Base-by-base conservation (phyloP, 345 rosid genomes). In the Abelmoschus esculentus region DNA sequence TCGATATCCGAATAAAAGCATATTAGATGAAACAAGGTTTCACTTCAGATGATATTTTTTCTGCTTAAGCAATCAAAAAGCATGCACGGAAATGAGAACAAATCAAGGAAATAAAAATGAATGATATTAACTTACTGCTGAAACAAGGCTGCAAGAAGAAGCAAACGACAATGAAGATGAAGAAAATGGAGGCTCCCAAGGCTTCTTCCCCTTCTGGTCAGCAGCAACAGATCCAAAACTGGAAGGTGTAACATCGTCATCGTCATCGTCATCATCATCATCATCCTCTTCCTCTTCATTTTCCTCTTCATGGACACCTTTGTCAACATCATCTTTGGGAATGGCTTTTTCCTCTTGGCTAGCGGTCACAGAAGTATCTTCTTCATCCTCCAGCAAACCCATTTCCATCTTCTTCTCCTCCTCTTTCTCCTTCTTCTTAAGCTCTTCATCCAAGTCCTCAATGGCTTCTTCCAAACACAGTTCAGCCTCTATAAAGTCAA, bases 401-500 rank as follows among this genome's bases (percentile, higher is more conserved):
- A 76, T 77, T 81, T 86, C 86, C 58, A 66, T 71, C 74, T 78
- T 77, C 70, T 83, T 79, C 73, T 84, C 84, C 73, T 87, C 98
- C 75, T 83, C 96, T 78, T 83, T 78, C 72, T 90, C 98, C 77
- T 72, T 81, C 72, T 22, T 72, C 77, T 74, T 85, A 80, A 93
- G 70, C 54, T 78, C 84, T 76, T 86, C 92, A 80, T 90, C 97
- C 89, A 91, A 74, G 55, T 91, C 96, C 77, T 89, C 97, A 32
- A 90, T 82, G 32, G 89, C 95, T 84, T 90, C 98, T 80, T 93
- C 97, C 74, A 91, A 83, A 74, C 81, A 79, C 70, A 93, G 63
- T 82, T 93, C 97, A 72, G 98, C 91, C 70, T 93, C 97, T 31
- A 86, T 71, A 63, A 89, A 81, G n/a, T 87, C 96, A 59, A 86